Evolutionary conservation across 2,329 filamentous ascomycete genomes (phyloP), one percentile per base, ranked within the genome.

Genomic region (Calycina herbarum): DNA sequence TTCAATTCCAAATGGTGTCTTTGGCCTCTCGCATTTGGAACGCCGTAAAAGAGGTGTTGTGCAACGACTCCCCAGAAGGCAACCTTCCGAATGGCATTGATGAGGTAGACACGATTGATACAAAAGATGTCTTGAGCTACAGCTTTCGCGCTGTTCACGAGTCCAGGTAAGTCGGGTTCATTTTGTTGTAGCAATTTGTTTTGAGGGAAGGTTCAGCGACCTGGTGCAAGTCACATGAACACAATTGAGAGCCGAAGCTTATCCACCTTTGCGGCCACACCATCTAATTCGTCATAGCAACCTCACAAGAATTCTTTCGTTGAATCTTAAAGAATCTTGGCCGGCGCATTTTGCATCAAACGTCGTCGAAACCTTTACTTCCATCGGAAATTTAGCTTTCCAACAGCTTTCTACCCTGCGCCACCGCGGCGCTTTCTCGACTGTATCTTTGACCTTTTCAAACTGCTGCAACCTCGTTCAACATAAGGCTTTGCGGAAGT

Each of bases 121-220:
- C 93, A 0, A 98, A 97, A 75, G 93, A 96, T 72, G 84, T 96
- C 20, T 79, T 99, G 58, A 98, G 94, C 70, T 99, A 95, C 77
- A 97, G 93, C 68, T 99, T 97, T 85, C 87, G 95, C 72, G 92
- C 93, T 5, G 83, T 97, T n/a, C 94, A 97, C 68, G 95, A 99
- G 78, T 92, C 94, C 29, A 97, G 92, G 90, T 93, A 80, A 67
- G 78, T 64, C 66, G 24, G 48, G 15, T 38, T 15, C 20, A 17
- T 38, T 15, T 54, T 3, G 13, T 48, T 48, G 31, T 33, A 33
- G 31, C 31, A 33, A 33, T 33, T 33, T 6, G 31, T 17, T 29
- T 15, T 15, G 10, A 5, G 11, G n/a, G 15, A 24, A 20, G 20
- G 15, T 48, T 24, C 17, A 5, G 17, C 17, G 42, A 5, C 17